phyloP scores from a whole-genome alignment of 768 basidiomycete genomes.

The Pisolithus microcarpus region DNA sequence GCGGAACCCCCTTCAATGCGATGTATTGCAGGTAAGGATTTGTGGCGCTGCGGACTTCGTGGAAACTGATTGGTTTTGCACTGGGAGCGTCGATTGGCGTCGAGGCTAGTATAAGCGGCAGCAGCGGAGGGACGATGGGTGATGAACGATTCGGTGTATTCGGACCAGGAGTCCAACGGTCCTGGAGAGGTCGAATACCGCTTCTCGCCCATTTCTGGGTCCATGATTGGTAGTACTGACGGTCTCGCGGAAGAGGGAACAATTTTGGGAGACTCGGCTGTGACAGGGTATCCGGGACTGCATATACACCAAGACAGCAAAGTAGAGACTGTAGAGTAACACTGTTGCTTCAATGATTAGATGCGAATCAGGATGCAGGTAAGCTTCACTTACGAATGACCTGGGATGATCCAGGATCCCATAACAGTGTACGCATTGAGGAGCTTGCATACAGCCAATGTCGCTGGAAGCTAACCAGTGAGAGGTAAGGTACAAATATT shows the following conservation, averaged over 20 bases:
- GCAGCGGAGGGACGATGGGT: background rate
- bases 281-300: conserved; percentile 22
- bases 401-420: conserved; percentile 49
- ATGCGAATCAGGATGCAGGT: conserved; percentile 1
- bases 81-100: conserved; percentile 3
- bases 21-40: conserved; percentile 18
- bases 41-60: conserved; percentile 9
- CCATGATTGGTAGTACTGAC: conserved; percentile 11
- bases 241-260: background rate
- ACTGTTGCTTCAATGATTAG: conserved; percentile 26
- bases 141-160: background rate
- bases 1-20: conserved; percentile 1
- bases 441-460: conserved; percentile 39
- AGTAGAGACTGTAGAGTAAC: conserved; percentile 35
- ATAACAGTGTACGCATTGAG: conserved; percentile 43
- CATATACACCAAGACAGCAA: conserved; percentile 33
- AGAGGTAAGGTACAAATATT: background rate
- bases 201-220: conserved; percentile 16
- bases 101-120: conserved; percentile 10
- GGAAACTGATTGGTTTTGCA: background rate
- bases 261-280: conserved; percentile 8
- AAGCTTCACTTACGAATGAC: conserved; percentile 35
- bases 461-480: conserved; percentile 31
- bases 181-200: conserved; percentile 1
- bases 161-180: background rate